phyloP scores from a whole-genome alignment of 345 rosid species.

The Eucalyptus leucophloia region DNA sequence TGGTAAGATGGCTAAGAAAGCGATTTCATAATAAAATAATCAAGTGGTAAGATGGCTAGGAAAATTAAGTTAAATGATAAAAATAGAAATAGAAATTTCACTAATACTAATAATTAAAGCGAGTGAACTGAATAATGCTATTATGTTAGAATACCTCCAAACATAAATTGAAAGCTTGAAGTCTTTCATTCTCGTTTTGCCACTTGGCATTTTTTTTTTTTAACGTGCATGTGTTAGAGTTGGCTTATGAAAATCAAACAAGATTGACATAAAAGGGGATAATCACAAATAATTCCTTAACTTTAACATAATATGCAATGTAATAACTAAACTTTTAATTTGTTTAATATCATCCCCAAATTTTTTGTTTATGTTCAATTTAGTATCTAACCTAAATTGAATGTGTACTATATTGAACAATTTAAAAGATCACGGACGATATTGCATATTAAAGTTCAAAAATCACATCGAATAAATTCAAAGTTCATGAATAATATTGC shows the following conservation, averaged over 20 bases:
- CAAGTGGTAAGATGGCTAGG: neutral
- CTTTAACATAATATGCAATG: too few relatives aligned
- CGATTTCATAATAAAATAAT: neutral
- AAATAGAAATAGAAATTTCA: neutral
- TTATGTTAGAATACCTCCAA: neutral
- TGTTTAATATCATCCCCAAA: rapidly evolving
- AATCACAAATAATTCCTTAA: too few relatives aligned
- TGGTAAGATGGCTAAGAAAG: neutral
- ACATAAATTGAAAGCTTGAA: neutral
- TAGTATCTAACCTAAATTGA: too few relatives aligned
- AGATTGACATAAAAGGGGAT: neutral
- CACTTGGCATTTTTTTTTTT: neutral
- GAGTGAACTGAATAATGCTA: neutral
- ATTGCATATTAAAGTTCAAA: too few relatives aligned
- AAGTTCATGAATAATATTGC: too few relatives aligned
- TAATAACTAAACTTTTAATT: rapidly evolving
- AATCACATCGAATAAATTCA: too few relatives aligned
- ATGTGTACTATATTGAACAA: too few relatives aligned
- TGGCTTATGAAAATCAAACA: neutral
- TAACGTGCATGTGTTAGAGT: neutral
- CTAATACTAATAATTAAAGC: neutral
- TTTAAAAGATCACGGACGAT: too few relatives aligned
- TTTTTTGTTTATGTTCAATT: too few relatives aligned
- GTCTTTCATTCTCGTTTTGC: neutral
- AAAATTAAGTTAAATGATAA: neutral